A percentile compares a stretch with the other conserved stretches of the same genome.
Evolutionary conservation across 2,329 filamentous ascomycete genomes (phyloP).

Genomic region (Trichophyton mentagrophytes): DNA sequence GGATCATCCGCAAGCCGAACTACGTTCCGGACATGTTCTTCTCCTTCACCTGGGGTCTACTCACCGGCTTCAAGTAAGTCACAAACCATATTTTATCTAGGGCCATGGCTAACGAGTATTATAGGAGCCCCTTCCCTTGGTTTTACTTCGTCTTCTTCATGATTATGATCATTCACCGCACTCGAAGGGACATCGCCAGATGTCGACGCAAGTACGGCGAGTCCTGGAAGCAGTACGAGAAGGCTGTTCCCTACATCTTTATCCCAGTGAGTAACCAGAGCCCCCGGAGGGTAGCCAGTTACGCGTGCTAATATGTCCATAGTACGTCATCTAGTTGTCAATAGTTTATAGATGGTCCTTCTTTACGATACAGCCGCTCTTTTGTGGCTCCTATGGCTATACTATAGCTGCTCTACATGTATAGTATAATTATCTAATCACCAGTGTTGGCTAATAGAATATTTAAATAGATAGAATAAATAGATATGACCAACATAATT

Average conservation of each 20-base stretch:
- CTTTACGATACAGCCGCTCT: not conserved
- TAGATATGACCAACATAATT: no score
- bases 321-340: not conserved
- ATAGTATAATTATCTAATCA: not conserved
- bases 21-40: conserved; percentile 74
- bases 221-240: conserved; percentile 70
- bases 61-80: conserved; percentile 54
- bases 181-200: conserved; percentile 59
- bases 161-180: conserved; percentile 67
- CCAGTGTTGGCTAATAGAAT: no score
- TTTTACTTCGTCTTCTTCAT: conserved; percentile 77
- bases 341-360: no score
- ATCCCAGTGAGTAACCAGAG: conserved; percentile 45
- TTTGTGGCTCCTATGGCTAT: not conserved
- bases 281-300: no score
- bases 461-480: no score
- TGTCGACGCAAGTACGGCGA: conserved; percentile 70
- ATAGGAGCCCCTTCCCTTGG: conserved; percentile 67
- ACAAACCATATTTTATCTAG: no score
- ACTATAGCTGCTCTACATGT: not conserved
- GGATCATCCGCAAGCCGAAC: conserved; percentile 55
- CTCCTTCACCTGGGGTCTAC: conserved; percentile 61
- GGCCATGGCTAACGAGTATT: not conserved
- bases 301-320: not conserved
- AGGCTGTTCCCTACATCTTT: conserved; percentile 68